Evolutionary conservation across 169 alveolate genomes (phyloP).

Genomic region (Plasmodium knowlesi): DNA sequence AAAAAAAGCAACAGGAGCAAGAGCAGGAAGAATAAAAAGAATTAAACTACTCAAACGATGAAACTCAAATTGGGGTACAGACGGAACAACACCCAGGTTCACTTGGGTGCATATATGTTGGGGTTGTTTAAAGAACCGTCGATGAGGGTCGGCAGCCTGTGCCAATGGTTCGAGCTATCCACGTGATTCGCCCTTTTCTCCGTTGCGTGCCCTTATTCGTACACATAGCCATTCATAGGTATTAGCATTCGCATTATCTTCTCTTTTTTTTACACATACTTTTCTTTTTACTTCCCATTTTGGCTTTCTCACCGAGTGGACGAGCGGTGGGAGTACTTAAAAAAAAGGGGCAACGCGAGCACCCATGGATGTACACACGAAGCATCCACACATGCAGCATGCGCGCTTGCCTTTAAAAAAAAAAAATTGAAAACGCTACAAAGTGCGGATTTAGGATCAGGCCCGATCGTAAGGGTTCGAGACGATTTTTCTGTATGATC

Average conservation of each 20-base stretch:
- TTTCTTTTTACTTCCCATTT: background rate
- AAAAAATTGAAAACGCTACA: conserved; percentile 12
- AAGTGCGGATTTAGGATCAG: background rate
- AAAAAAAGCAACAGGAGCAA: background rate
- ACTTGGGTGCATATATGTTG: background rate
- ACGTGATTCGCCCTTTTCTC: background rate
- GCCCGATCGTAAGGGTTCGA: conserved; percentile 69
- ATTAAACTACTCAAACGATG: background rate
- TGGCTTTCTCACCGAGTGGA: background rate
- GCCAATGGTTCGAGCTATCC: background rate
- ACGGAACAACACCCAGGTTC: background rate
- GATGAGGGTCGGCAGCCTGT: background rate
- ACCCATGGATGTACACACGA: background rate
- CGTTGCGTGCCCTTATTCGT: background rate
- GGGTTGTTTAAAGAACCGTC: background rate
- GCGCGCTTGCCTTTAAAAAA: background rate
- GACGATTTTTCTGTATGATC: conserved; percentile 47
- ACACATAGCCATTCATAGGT: background rate
- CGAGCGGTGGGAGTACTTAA: background rate
- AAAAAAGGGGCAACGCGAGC: background rate
- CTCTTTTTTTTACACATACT: background rate
- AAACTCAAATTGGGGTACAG: background rate
- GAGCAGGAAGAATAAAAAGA: background rate
- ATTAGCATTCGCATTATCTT: background rate
- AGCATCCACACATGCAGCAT: background rate